Percentiles rank a stretch among this genome's conserved stretches.
Evolutionary conservation across 306 rosid species (phyloP).

Genomic region (Acacia crassicarpa): DNA sequence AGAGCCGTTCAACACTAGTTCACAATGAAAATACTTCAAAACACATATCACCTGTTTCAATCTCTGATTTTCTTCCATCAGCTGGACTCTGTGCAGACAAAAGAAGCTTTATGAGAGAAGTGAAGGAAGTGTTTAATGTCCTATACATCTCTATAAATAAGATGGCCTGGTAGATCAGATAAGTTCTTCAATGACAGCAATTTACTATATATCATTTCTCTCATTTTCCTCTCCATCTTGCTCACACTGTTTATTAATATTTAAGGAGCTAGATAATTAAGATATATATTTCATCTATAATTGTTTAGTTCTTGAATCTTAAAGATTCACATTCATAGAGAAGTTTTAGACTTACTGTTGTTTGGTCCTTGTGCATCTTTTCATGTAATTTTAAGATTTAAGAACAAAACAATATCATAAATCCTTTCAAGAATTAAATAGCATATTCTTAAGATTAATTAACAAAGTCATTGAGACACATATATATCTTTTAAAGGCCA

Average conservation of each 20-base stretch:
- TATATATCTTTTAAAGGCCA: neutral
- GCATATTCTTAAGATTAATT: neutral
- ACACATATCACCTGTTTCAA: conserved; percentile 3
- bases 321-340: neutral
- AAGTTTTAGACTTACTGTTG: neutral
- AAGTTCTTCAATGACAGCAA: neutral
- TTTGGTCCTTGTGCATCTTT: neutral
- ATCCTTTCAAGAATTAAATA: neutral
- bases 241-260: neutral
- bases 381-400: neutral
- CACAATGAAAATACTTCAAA: neutral
- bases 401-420: neutral
- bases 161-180: neutral
- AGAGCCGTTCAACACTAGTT: neutral
- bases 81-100: neutral
- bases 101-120: neutral
- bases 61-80: neutral
- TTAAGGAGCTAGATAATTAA: too few species aligned
- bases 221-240: neutral
- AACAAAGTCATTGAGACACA: neutral
- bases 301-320: neutral
- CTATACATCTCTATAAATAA: neutral
- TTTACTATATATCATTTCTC: neutral
- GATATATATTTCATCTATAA: neutral
- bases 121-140: neutral